Conservation (phyloP, 2,329 filamentous ascomycete genomes). For the Diaporthe velutina region DNA sequence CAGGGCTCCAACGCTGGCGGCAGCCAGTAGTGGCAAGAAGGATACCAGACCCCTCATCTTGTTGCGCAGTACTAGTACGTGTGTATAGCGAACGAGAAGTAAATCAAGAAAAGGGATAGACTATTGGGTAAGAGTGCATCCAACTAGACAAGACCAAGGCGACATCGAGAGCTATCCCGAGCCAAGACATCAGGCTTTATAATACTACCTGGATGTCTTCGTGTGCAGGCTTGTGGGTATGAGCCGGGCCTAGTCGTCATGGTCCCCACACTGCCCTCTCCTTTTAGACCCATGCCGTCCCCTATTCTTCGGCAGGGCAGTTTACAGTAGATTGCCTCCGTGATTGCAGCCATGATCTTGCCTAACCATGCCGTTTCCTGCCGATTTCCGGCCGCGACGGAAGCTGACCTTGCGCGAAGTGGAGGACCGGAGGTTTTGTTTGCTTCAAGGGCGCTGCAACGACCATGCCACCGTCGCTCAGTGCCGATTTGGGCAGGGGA, state of each 20-base stretch:
- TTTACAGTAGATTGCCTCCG: constrained; percentile 7
- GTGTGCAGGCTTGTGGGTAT: not conserved
- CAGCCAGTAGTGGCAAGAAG: constrained; percentile 38
- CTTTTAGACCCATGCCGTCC: constrained; percentile 3
- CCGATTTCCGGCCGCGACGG: not conserved
- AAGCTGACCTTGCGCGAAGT: constrained; percentile 5
- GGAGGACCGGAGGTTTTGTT: constrained; percentile 2
- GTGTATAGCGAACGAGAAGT: not conserved
- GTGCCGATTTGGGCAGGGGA: not conserved
- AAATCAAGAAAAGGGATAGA: not conserved
- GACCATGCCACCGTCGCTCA: not conserved
- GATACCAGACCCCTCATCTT: constrained; percentile 35
- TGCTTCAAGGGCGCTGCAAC: not conserved
- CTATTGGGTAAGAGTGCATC: not conserved
- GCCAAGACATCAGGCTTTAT: constrained; percentile 9
- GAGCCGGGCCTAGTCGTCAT: not conserved
- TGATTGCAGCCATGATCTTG: not conserved
- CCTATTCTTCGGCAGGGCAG: constrained; percentile 8
- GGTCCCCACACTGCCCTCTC: not conserved
- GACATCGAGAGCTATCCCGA: not conserved
- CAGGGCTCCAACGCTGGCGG: constrained; percentile 41
- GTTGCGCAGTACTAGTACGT: not conserved
- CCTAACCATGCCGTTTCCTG: not conserved
- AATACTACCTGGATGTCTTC: not conserved
- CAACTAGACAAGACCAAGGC: not conserved